Evolutionary conservation across 305 asterid species (phyloP), one percentile per base, ranked within the genome.

Genomic region (Solanum hybrid): DNA sequence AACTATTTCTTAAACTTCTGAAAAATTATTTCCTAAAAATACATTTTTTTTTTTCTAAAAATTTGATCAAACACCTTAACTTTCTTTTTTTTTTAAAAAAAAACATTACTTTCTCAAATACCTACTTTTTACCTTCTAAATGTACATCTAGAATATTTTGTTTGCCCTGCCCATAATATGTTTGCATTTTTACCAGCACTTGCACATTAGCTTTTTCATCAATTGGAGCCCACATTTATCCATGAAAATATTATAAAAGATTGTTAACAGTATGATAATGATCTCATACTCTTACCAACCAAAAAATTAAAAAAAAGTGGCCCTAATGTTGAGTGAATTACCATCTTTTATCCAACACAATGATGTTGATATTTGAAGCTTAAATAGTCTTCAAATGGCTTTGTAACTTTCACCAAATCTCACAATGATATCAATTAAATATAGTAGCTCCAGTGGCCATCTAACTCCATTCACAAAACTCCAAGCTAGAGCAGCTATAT

Each of bases 291-390:
- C 87, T 33, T 82, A 82, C 72, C 87, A 13, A n/a, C 76, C 27
- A 72, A 26, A 72, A 72, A 0, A 8, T 3, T 7, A 72, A 24
- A 11, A 13, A 12, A 14, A 15, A 9, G 41, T 90, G 92, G 88
- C 75, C 90, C 83, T 86, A 89, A 73, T 81, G 90, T 73, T 29
- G 57, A 82, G 83, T 89, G 88, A 78, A 73, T 61, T 38, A 51
- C 27, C 83, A 6, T 76, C 89, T 81, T 87, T 68, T 91, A 89
- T 92, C 90, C 76, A 92, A 90, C 89, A 89, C 91, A 89, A 70
- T 89, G 91, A 93, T 81, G 87, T 89, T 89, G 92, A 89, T 88
- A 91, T 24, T 39, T 89, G 36, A 68, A 85, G 72, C 17, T 82
- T 27, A 45, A 45, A 41, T 83, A 27, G 87, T 83, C 17, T 29